Evolutionary conservation across 345 rosid genomes (phyloP), one percentile per base, ranked within the genome.

Genomic region (Syzygium aromaticum): DNA sequence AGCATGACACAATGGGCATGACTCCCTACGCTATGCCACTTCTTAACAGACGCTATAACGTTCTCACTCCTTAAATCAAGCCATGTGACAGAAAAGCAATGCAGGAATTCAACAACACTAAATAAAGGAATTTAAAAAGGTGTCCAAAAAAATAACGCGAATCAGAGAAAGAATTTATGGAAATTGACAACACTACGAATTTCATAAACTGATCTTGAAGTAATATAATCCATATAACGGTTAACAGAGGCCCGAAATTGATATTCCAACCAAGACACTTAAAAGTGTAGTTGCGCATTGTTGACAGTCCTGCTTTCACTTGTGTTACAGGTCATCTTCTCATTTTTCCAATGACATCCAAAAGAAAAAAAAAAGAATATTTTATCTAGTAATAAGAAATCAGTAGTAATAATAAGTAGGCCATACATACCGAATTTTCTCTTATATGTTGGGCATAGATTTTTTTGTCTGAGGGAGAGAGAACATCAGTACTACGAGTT

Each of bases 381-480:
- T 33, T 33, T 73, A 17, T 33, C 80, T 17, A 33, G 46, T 8
- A 84, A 52, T 52, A 84, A 27, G 56, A 84, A 40, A 54, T 11
- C 27, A 30, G 22, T 25, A 85, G 52, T 22, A 52, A 51, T 30
- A 52, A 53, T 52, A 33, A 73, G 80, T 73, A 73, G 80, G 80
- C 80, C 40, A 73, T 33, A 73, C 80, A 73, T 73, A 73, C 80
- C 80, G 23, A 49, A 63, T 9, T 23, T 59, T 19, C 43, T 22
- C 25, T 56, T 27, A 52, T 56, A 85, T 3, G 22, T 49, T n/a
- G 22, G 43, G 73, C 64, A 86, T 12, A 8, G 23, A 51, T 12
- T 25, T 23, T 83, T 67, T 80, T 77, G 87, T 85, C 89, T 16
- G 85, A 15, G 19, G 86, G 87, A 86, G 89, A 86, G 49, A 82